Base-by-base conservation (phyloP, 176 grass and related monocot genomes). In the Puccinellia tenuiflora region DNA sequence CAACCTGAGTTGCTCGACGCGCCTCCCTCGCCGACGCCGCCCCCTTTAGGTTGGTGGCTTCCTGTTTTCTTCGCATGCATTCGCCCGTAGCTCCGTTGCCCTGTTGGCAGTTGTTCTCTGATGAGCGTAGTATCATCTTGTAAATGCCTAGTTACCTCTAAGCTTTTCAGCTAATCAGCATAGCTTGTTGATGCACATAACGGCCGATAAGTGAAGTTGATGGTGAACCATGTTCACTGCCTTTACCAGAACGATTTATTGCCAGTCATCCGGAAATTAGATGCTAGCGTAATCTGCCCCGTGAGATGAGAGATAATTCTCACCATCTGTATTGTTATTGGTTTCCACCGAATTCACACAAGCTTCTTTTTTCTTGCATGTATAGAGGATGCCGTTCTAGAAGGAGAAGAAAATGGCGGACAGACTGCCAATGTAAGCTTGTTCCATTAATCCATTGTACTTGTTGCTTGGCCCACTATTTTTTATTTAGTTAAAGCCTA, bases 21-120 rank as follows among this genome's bases (percentile, higher is more conserved):
- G 26, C 43, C 42, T 10, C 55, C 66, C 10, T 88, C 24, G 24
- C 24, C 61, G 0, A 43, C 17, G 21, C 79, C 88, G 21, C 88
- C 45, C 0, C 79, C 73, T 9, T 72, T 90, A 86, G 88, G 88
- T 90, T 78, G 35, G 76, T 78, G 28, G 52, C n/a, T 28, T 50
- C 1, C 15, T 57, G 17, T 37, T 35, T 26, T 70, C 39, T 25
- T 77, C 20, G 63, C 12, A 53, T 64, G 42, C 42, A n/a, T 53
- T 46, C 30, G 66, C 34, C 0, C 1, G 14, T 61, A 50, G 60
- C 70, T 70, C 0, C 1, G 14, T 61, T 39, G 60, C 70, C 62
- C 20, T 71, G 21, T 62, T 86, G 43, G 14, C 55, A 6, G 42
- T 76, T 3, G 28, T 54, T 38, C 5, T 67, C 45, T 67, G 47